Base-by-base conservation (phyloP, 331 rosid species). In the Erythrophleum ivorense region DNA sequence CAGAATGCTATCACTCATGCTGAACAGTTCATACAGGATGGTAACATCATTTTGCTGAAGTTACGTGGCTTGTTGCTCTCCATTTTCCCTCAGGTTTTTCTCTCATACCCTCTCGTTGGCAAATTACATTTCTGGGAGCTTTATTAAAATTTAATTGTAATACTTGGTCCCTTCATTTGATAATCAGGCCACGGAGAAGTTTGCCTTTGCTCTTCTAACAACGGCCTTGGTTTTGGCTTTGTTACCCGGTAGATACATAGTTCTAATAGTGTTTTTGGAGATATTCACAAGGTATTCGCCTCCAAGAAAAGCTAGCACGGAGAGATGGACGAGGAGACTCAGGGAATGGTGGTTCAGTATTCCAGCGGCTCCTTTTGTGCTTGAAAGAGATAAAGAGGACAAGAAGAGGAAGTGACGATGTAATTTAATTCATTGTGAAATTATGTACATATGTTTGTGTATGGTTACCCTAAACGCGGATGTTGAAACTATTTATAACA, bases 281-380 rank as follows among this genome's bases (percentile, higher is more conserved):
- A 81, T 48, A 18, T 94, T 92, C 82, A 94, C 99, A 4, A 77
- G 90, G 85, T 90, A 88, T 90, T 94, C 98, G 2, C 94, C 98
- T 4, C 85, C 86, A 12, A 91, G 99, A 80, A 89, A 85, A 85
- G 79, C 92, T 29, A 91, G 92, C 95, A 92, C 98, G 0, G 99
- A 96, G 85, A 91, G 88, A 87, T 90, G 83, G 91, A 87, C 52
- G 52, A 91, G 99, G 80, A 91, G 99, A 77, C 59, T 94, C 72
- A 88, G 90, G 81, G 99, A 96, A 77, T 96, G 99, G 99, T 94
- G 99, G 99, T 91, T 91, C 89, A 94, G 99, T 86, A 86, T 96
- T 77, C 99, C 99, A 0, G 99, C 99, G 1, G 99, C 99, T 77
- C 99, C 99, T 41, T 97, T 96, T 76, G 64, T 89, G 49, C 92